Evolutionary conservation across 441 rosid genomes (phyloP).

Genomic region (Populus hybrid): DNA sequence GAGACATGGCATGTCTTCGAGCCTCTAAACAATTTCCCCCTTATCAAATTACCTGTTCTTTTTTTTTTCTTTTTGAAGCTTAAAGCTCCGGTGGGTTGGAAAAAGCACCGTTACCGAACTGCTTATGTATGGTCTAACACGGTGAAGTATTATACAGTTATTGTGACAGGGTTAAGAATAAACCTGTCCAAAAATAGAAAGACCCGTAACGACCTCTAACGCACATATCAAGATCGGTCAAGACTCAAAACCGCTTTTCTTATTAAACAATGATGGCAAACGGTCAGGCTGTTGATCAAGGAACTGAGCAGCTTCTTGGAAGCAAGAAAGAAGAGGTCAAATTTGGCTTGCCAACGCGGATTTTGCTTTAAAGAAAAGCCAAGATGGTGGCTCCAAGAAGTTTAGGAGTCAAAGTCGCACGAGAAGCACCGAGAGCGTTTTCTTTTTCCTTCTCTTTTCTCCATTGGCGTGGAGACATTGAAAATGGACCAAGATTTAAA

Average conservation of each 20-base stretch:
- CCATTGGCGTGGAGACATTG: neutral
- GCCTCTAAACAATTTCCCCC: too few species aligned
- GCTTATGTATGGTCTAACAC: too few species aligned
- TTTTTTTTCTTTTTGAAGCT: too few species aligned
- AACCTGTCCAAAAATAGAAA: neutral
- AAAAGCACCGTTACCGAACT: too few species aligned
- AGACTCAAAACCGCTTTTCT: neutral
- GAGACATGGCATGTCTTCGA: too few species aligned
- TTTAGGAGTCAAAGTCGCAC: conserved; percentile 16
- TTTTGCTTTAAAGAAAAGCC: neutral
- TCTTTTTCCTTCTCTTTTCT: neutral
- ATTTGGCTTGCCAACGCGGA: neutral
- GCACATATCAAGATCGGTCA: neutral
- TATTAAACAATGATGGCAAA: neutral
- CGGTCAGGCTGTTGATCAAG: neutral
- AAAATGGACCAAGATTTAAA: neutral
- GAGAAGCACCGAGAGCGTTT: conserved; percentile 17
- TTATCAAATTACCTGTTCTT: too few species aligned
- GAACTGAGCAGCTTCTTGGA: conserved; percentile 18
- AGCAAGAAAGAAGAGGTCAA: conserved; percentile 17
- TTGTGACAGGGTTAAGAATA: neutral
- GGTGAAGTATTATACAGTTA: too few species aligned
- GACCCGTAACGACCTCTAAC: neutral
- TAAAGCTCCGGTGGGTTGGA: too few species aligned
- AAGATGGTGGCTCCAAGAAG: neutral